Base-by-base conservation (phyloP, 352 stramenopile species). In the Peronospora farinosa region DNA sequence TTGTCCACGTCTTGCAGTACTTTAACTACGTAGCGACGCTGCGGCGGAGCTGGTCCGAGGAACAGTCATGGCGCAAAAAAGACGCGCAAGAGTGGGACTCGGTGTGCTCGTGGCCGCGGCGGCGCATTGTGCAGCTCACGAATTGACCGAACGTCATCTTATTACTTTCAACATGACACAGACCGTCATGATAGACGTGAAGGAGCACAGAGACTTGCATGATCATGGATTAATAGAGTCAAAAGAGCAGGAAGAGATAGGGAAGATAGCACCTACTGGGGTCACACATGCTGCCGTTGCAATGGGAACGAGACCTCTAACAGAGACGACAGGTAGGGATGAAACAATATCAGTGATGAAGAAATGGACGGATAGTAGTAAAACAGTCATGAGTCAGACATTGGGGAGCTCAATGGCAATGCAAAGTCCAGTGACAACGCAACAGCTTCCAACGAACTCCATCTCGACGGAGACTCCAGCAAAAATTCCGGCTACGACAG, bases 11-110 rank as follows among this genome's bases (percentile, higher is more conserved):
- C 10, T 35, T 9, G 11, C 11, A 4, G 6, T 12, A n/a, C 30
- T 35, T n/a, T 4, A 4, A 7, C 7, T n/a, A 35, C 31, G 31
- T 8, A 3, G 31, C 10, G 16, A 45, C 44, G 33, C 23, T 16
- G 40, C 36, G 16, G 45, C 40, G 37, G 35, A 47, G 47, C 54
- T 63, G 54, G 53, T 40, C 39, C 15, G 17, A 28, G 36, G 58
- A 21, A 3, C 46, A 49, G 40, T 48, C 46, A 67, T 68, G 57
- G 41, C 40, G 47, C 58, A 50, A 37, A 61, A 40, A 60, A 55
- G 47, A 44, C 51, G 51, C 45, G 52, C 28, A 16, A 11, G 63
- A 50, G n/a, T 69, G 36, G 46, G 42, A 32, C 27, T 57, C n/a
- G 32, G 50, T 17, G 50, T 40, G 23, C 27, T 67, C 19, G 38